These are phyloP conservation scores for Penicillium sp. DNA, from an alignment of 2,329 filamentous ascomycete species.

Conservation along the genomic window DNA sequence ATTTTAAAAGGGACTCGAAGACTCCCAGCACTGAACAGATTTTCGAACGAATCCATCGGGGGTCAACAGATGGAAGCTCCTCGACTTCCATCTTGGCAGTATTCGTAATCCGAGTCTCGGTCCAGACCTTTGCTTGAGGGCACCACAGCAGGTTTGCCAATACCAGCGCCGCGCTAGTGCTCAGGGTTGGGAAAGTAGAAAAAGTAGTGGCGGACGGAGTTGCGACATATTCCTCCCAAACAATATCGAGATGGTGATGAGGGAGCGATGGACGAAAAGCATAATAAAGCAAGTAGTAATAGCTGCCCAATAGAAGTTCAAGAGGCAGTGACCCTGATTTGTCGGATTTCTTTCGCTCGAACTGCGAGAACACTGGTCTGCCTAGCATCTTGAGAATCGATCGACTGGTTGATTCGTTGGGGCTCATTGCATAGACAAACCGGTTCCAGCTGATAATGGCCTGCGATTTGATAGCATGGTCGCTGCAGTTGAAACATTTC, in stretches of 20 bases:
- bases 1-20: conserved; percentile 56
- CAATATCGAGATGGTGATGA: conserved; percentile 66
- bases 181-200: conserved; percentile 51
- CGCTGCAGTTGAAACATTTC: conserved; percentile 77
- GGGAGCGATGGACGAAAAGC: conserved; percentile 70
- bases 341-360: conserved; percentile 64
- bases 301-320: conserved; percentile 67
- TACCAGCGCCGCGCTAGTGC: conserved; percentile 66
- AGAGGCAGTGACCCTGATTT: conserved; percentile 48
- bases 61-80: conserved; percentile 82
- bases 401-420: conserved; percentile 59
- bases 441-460: conserved; percentile 86
- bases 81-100: conserved; percentile 60
- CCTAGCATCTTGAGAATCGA: conserved; percentile 65
- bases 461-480: conserved; percentile 69
- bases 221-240: conserved; percentile 76
- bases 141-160: conserved; percentile 67
- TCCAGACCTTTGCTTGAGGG: conserved; percentile 64
- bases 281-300: conserved; percentile 83
- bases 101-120: conserved; percentile 69
- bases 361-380: conserved; percentile 68
- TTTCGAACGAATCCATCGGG: conserved; percentile 82
- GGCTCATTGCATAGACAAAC: conserved; percentile 72
- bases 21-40: conserved; percentile 65
- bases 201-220: conserved; percentile 64